Evolutionary conservation across 2,329 filamentous ascomycete genomes (phyloP).

Genomic region (Alternaria triticina): DNA sequence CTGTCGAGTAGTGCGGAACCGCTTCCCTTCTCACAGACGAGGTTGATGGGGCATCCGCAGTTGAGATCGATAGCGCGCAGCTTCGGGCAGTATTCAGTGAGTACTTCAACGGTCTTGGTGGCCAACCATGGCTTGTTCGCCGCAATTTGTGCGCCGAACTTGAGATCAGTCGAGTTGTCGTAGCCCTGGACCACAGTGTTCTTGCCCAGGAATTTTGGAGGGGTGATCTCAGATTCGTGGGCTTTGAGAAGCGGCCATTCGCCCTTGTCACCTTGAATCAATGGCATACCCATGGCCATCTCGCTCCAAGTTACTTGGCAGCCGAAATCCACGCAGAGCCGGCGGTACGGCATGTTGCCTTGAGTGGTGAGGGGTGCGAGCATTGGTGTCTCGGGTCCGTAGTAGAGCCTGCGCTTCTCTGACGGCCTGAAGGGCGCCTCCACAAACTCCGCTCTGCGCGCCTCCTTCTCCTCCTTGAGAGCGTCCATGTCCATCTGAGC

Average conservation of each 20-base stretch:
- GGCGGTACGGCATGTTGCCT: conserved; percentile 92
- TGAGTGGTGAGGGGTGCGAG: conserved; percentile 96
- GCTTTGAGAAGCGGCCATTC: conserved; percentile 97
- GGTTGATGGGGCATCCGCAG: conserved; percentile 95
- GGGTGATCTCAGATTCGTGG: conserved; percentile 78
- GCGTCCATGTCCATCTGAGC: conserved; percentile 42
- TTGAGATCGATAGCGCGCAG: conserved; percentile 93
- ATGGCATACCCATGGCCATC: conserved; percentile 91
- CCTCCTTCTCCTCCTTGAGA: conserved; percentile 54
- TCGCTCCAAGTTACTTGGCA: conserved; percentile 96
- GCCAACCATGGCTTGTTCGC: conserved; percentile 91
- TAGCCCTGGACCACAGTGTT: conserved; percentile 73
- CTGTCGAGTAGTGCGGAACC: conserved; percentile 92
- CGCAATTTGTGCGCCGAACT: conserved; percentile 91
- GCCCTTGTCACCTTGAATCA: conserved; percentile 86
- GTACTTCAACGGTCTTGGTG: conserved; percentile 82
- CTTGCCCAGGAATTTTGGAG: conserved; percentile 70
- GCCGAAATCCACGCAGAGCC: conserved; percentile 86
- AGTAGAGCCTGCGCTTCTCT: conserved; percentile 93
- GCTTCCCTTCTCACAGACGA: conserved; percentile 85
- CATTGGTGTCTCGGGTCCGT: conserved; percentile 89
- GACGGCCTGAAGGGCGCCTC: conserved; percentile 88
- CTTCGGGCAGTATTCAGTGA: conserved; percentile 78
- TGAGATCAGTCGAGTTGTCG: conserved; percentile 80
- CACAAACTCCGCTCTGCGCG: conserved; percentile 79